Conservation (phyloP, 2,329 filamentous ascomycete species). For the Paradendryphiella salina region DNA sequence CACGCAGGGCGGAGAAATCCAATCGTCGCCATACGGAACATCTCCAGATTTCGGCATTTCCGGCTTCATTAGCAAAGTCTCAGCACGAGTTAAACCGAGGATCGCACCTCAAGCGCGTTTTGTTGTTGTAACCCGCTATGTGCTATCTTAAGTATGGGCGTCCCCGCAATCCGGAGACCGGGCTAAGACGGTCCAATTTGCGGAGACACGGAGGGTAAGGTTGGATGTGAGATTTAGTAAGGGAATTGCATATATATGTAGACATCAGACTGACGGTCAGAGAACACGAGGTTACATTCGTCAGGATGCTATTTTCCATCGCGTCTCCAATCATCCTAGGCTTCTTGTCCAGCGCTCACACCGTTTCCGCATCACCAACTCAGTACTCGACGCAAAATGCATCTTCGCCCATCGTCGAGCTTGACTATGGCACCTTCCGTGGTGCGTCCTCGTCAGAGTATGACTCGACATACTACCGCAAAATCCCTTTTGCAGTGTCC, state of each 20-base stretch:
- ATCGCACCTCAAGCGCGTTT: background rate
- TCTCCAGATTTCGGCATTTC: too few species aligned
- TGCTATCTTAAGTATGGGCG: constrained; percentile 7
- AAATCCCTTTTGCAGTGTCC: constrained; percentile 64
- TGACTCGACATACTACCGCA: constrained; percentile 63
- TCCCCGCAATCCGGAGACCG: constrained; percentile 25
- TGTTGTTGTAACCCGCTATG: background rate
- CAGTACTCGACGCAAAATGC: constrained; percentile 8
- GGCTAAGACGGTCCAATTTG: constrained; percentile 20
- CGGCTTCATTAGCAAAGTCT: background rate
- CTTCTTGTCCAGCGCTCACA: constrained; percentile 10
- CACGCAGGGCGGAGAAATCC: too few species aligned
- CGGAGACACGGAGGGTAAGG: constrained; percentile 31
- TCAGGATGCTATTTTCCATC: constrained; percentile 20
- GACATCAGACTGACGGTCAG: background rate
- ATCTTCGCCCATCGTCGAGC: constrained; percentile 28
- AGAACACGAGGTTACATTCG: background rate
- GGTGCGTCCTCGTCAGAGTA: constrained; percentile 57
- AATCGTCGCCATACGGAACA: too few species aligned
- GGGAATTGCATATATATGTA: constrained; percentile 1
- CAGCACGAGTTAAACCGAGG: constrained; percentile 18
- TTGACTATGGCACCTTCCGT: constrained; percentile 52
- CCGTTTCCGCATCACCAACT: constrained; percentile 16
- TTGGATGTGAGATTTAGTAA: constrained; percentile 16
- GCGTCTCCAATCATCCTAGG: constrained; percentile 4